phyloP scores from a whole-genome alignment of 257 asterid genomes.

The Lavandula angustifolia region DNA sequence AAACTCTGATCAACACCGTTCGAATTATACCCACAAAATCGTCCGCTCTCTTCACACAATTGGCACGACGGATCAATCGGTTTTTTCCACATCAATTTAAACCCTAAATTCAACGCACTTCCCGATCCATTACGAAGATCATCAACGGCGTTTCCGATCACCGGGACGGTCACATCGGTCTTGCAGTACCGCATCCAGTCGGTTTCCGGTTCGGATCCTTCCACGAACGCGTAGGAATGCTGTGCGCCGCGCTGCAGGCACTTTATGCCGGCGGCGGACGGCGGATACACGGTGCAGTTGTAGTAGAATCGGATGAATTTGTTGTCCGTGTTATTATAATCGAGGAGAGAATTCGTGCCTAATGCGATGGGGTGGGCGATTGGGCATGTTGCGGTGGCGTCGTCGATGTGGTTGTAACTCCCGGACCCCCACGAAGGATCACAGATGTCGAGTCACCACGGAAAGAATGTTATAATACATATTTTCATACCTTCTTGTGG shows the following conservation, averaged over 20 bases:
- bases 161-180: slow-evolving; percentile 6
- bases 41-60: slow-evolving; percentile 29
- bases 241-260: slow-evolving; percentile 28
- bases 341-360: background rate
- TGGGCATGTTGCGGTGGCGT: slow-evolving; percentile 5
- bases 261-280: slow-evolving; percentile 21
- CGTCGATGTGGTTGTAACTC: too few relatives aligned
- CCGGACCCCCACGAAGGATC: too few relatives aligned
- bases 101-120: slow-evolving; percentile 16
- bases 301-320: slow-evolving; percentile 3
- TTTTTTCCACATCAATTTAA: slow-evolving; percentile 23
- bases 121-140: slow-evolving; percentile 5
- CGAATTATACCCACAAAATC: slow-evolving; percentile 20
- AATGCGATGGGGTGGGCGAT: background rate
- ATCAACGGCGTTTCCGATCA: slow-evolving; percentile 7
- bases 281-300: slow-evolving; percentile 27
- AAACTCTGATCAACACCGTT: background rate
- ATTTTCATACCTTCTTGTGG: too few relatives aligned
- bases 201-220: slow-evolving; percentile 19
- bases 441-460: too few relatives aligned
- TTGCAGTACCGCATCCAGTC: slow-evolving; percentile 17
- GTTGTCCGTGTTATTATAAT: background rate
- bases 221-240: slow-evolving; percentile 24
- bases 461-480: too few relatives aligned
- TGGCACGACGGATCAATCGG: slow-evolving; percentile 11